A percentile compares a stretch with the other conserved stretches of the same genome.
phyloP scores from a whole-genome alignment of 768 basidiomycete species.

The Lentinus brumalis region DNA sequence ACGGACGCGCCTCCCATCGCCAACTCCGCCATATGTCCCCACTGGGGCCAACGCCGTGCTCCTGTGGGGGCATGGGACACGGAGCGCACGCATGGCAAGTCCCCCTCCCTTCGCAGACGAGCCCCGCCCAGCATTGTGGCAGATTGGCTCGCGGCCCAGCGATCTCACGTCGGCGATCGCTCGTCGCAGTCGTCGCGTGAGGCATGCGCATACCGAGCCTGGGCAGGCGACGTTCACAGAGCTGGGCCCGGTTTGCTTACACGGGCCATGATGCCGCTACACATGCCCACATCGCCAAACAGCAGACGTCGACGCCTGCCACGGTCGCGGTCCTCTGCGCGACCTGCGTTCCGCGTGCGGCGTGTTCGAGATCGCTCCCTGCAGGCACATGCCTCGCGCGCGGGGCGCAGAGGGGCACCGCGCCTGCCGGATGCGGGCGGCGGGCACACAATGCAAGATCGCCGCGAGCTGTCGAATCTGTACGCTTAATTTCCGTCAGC shows the following conservation, averaged over 20 bases:
- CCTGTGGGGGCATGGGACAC: background rate
- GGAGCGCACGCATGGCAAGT: conserved; percentile 1
- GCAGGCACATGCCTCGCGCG: background rate
- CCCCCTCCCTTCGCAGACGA: background rate
- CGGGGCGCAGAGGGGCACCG: background rate
- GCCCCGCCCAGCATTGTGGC: background rate
- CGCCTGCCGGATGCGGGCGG: background rate
- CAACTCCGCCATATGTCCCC: conserved; percentile 13
- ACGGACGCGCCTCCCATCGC: background rate
- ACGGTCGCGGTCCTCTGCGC: no score
- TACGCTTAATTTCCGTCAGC: conserved; percentile 17
- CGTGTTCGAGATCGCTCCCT: conserved; percentile 4
- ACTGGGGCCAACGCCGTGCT: background rate
- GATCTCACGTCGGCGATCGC: conserved; percentile 17
- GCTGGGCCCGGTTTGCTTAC: conserved; percentile 7
- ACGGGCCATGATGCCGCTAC: conserved; percentile 2
- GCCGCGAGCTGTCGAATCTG: background rate
- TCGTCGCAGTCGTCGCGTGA: conserved; percentile 3
- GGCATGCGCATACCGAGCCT: conserved; percentile 1
- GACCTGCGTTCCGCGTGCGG: background rate
- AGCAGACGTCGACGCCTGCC: background rate
- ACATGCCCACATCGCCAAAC: conserved; percentile 19
- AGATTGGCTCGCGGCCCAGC: conserved; percentile 15
- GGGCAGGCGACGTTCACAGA: conserved; percentile 1
- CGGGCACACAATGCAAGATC: background rate